Base-by-base conservation (phyloP, 495 filamentous ascomycete genomes). In the Amniculicola lignicola region DNA sequence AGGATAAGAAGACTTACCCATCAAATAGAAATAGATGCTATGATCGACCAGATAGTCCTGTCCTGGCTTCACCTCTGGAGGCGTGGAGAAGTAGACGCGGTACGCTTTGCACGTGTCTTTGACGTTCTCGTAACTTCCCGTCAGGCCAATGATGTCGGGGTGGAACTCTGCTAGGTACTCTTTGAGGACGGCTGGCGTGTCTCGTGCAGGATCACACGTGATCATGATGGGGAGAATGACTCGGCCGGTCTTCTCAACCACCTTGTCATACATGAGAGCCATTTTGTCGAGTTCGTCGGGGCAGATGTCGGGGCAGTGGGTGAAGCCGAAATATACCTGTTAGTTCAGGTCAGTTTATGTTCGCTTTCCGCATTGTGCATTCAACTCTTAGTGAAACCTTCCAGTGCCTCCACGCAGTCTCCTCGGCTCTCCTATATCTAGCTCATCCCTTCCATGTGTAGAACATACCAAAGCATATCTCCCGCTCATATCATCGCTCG, bases 281-380 rank as follows among this genome's bases (percentile, higher is more conserved):
- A 98, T 95, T 75, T 98, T 98, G 71, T 98, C 93, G 47, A 98
- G 84, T 75, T 98, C 93, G 62, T 98, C 93, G 24, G 93, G 93
- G 77, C 93, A 98, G 71, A 98, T 98, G 71, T 98, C 93, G 11
- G 93, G 93, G 70, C 93, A 98, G 72, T 96, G 90, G 12, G 89
- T 89, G 82, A 98, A 98, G 62, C 93, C 93, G 69, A 97, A 98
- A 72, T 98, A 98, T 38, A 96, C 83, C 87, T 86, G 59, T 10
- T 15, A n/a, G 4, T 12, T 4, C 11, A n/a, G 11, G 27, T 47
- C 24, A 44, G 25, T 11, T 33, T 4, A 14, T 18, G 5, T 18
- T 46, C n/a, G n/a, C n/a, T 24, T 15, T 16, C 21, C 21, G 3
- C 9, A 15, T 14, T 37, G 25, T 49, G 24, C 2, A 37, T 16